Evolutionary conservation across 2,329 filamentous ascomycete species (phyloP).

Genomic region (Talaromyces sp.): DNA sequence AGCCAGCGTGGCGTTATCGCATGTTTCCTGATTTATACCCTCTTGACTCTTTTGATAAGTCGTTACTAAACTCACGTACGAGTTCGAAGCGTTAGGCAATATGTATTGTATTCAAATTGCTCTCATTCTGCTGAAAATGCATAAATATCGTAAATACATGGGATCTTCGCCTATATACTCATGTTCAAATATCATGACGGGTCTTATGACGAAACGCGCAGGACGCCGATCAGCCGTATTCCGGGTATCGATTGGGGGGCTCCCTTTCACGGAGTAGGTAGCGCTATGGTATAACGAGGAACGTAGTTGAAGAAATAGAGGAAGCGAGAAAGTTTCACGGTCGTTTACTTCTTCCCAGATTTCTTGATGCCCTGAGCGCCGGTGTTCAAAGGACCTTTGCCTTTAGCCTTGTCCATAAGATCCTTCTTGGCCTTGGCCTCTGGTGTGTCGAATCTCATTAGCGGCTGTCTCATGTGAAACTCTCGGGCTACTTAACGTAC

Average conservation of each 20-base stretch:
- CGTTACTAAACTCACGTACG: not conserved
- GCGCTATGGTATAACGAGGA: not conserved
- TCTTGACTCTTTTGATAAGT: not conserved
- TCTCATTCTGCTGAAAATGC: not conserved
- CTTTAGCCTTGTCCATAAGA: conserved; percentile 73
- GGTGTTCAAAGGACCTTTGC: conserved; percentile 83
- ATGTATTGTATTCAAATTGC: not conserved
- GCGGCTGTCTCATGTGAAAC: not conserved
- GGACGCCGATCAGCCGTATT: conserved; percentile 1
- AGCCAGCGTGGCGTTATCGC: not conserved
- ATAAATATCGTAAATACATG: conserved; percentile 5
- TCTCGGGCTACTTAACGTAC: conserved; percentile 49
- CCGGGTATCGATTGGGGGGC: conserved; percentile 4
- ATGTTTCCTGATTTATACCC: not conserved
- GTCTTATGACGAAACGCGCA: not conserved
- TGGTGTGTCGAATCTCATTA: conserved; percentile 30
- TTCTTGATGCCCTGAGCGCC: conserved; percentile 93
- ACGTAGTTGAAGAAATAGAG: not conserved
- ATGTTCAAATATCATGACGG: not conserved
- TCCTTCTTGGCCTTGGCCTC: conserved; percentile 85
- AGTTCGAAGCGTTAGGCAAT: not conserved
- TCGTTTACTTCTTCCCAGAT: conserved; percentile 87
- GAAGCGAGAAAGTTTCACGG: not conserved
- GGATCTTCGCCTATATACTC: not conserved
- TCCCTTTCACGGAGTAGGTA: not conserved